Percentiles rank a stretch among this genome's conserved stretches.
These are phyloP conservation scores for Penicillium roqueforti DNA, from an alignment of 495 filamentous ascomycete species.

Conservation along the genomic window DNA sequence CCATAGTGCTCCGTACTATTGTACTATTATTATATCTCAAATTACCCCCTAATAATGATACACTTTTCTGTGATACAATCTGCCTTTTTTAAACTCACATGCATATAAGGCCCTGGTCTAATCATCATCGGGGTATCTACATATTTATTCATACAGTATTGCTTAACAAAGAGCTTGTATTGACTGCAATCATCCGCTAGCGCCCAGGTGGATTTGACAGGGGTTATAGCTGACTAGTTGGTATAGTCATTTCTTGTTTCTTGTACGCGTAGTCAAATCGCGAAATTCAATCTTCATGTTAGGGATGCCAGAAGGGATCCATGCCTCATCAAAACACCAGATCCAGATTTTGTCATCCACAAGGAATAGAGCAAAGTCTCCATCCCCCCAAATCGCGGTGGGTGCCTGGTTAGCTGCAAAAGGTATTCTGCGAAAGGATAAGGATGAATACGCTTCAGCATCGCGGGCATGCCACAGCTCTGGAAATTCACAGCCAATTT, in stretches of 20 bases:
- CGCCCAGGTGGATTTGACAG: background rate
- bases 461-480: too few species aligned
- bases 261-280: background rate
- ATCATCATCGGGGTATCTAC: background rate
- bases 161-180: background rate
- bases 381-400: constrained; percentile 1
- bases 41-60: background rate
- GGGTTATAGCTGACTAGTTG: background rate
- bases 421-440: too few species aligned
- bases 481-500: background rate
- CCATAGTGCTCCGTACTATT: background rate
- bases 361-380: constrained; percentile 2
- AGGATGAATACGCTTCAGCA: background rate
- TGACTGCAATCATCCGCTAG: background rate
- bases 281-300: background rate
- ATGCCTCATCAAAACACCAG: constrained; percentile 12
- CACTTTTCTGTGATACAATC: background rate
- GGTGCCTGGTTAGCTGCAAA: background rate
- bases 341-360: background rate
- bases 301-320: background rate
- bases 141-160: background rate
- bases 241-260: background rate
- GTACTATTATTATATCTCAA: too few species aligned
- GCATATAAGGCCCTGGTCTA: background rate
- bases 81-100: background rate